Conservation (phyloP, 2,329 filamentous ascomycete genomes). For the Fusarium solani-melongenae region DNA sequence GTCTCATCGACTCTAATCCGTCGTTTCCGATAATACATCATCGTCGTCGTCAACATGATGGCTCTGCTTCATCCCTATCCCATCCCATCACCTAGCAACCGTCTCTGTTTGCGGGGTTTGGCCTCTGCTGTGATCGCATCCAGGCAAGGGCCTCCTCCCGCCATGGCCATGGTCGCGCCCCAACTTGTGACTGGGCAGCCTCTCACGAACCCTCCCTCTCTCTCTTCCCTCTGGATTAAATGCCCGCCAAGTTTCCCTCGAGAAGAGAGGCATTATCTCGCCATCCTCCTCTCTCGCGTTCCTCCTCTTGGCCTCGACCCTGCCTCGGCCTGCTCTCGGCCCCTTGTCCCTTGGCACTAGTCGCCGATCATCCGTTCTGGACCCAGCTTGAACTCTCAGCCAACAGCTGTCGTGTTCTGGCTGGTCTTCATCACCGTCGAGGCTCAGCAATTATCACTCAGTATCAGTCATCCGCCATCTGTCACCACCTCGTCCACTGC, state of each 20-base stretch:
- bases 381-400: slow-evolving; percentile 11
- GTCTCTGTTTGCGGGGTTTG: slow-evolving; percentile 24
- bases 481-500: background rate
- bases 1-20: slow-evolving; percentile 33
- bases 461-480: background rate
- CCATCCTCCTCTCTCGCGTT: slow-evolving; percentile 12
- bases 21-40: slow-evolving; percentile 11
- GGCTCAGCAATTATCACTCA: background rate
- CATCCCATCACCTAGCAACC: slow-evolving; percentile 15
- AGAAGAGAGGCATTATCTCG: background rate
- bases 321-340: slow-evolving; percentile 27
- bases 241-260: background rate
- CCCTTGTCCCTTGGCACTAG: slow-evolving; percentile 35
- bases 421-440: background rate
- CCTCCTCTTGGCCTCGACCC: slow-evolving; percentile 35
- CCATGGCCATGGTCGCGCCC: background rate
- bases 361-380: slow-evolving; percentile 36
- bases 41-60: background rate
- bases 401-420: background rate
- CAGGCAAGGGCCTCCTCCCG: background rate
- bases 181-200: background rate
- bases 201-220: background rate
- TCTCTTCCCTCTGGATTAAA: background rate
- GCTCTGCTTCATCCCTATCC: slow-evolving; percentile 7
- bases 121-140: slow-evolving; percentile 16